These are phyloP conservation scores for Elasticomyces elasticus DNA, from an alignment of 495 filamentous ascomycete species.

Conservation along the genomic window DNA sequence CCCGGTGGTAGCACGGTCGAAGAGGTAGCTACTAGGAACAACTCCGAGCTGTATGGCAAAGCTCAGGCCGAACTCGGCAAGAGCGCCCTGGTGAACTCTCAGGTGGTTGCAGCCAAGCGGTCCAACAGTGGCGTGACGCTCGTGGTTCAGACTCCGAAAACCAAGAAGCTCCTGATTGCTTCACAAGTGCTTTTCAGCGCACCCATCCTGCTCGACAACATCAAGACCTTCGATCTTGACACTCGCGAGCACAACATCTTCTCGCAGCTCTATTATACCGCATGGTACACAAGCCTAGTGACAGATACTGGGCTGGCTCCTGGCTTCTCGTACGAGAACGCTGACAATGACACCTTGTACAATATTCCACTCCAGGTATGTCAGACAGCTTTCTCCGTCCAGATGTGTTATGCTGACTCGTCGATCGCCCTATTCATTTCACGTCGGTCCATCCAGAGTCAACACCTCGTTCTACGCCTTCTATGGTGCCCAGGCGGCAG, in stretches of 20 bases:
- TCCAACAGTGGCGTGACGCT: slow-evolving; percentile 26
- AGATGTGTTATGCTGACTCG: too few relatives aligned
- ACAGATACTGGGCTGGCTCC: background rate
- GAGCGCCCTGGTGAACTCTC: slow-evolving; percentile 27
- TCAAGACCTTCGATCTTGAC: slow-evolving; percentile 33
- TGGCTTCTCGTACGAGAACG: slow-evolving; percentile 1
- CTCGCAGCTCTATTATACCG: background rate
- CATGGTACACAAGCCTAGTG: background rate
- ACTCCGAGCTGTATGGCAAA: slow-evolving; percentile 36
- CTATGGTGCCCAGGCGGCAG: background rate
- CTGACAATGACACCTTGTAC: background rate
- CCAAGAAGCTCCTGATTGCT: slow-evolving; percentile 32
- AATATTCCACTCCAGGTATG: background rate
- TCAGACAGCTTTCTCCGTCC: too few relatives aligned
- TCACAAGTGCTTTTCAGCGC: slow-evolving; percentile 39
- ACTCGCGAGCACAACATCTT: background rate
- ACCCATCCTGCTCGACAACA: slow-evolving; percentile 32
- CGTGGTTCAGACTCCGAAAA: slow-evolving; percentile 30
- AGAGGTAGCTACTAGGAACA: slow-evolving; percentile 26
- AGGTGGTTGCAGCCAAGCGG: slow-evolving; percentile 27
- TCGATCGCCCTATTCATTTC: background rate
- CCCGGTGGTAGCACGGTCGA: slow-evolving; percentile 10
- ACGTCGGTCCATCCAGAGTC: background rate
- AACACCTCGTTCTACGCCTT: background rate
- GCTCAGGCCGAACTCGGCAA: slow-evolving; percentile 28